These are phyloP conservation scores for Phyllosticta ampelicida DNA, from an alignment of 2,329 filamentous ascomycete genomes.

Conservation along the genomic window DNA sequence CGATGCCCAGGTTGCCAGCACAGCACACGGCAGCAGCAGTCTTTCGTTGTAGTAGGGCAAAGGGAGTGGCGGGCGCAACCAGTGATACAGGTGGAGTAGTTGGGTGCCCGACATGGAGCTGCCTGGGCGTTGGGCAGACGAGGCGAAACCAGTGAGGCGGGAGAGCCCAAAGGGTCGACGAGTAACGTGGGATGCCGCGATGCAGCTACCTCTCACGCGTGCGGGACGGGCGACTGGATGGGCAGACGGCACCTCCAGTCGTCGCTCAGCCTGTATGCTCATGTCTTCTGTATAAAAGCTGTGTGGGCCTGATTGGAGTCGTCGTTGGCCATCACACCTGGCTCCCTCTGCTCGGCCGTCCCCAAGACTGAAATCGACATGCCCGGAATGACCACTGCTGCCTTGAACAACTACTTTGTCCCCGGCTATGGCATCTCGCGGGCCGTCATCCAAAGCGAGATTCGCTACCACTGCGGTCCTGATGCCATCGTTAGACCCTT, in stretches of 20 bases:
- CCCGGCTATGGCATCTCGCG: slow-evolving; percentile 33
- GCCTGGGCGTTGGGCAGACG: not conserved
- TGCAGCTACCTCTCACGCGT: not conserved
- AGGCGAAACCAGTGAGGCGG: not conserved
- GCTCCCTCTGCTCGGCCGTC: no score
- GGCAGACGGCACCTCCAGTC: no score
- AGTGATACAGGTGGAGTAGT: not conserved
- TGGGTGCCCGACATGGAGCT: not conserved
- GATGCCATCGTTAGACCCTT: slow-evolving; percentile 33
- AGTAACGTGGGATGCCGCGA: not conserved
- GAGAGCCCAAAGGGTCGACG: not conserved
- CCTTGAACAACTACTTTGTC: slow-evolving; percentile 31
- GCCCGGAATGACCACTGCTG: slow-evolving; percentile 12
- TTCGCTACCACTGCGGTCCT: slow-evolving; percentile 33
- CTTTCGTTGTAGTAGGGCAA: not conserved
- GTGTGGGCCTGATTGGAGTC: not conserved
- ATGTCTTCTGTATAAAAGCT: not conserved
- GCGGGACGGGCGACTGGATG: no score
- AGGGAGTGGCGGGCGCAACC: not conserved
- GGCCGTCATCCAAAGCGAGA: slow-evolving; percentile 34
- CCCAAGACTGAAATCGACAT: not conserved
- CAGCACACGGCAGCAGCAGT: no score
- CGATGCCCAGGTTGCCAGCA: no score
- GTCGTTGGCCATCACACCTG: no score
- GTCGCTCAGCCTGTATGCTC: no score